Evolutionary conservation across 148 eudicot genomes (phyloP), one percentile per base, ranked within the genome.

Genomic region (Limonium bicolor): DNA sequence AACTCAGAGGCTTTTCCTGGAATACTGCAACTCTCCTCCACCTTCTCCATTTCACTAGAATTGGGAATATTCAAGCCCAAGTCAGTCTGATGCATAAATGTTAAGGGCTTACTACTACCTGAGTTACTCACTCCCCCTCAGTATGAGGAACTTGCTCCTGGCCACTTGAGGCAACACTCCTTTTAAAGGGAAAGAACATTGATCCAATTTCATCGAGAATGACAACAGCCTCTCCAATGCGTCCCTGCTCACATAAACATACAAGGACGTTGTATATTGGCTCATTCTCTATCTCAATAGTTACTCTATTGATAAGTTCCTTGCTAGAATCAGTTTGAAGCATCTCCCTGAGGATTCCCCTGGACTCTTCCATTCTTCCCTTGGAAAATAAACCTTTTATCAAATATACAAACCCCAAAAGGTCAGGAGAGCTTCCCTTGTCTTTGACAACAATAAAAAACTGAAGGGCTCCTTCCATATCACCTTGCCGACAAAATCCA

Each of bases 301-400:
- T 62, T 21, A 86, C 74, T 61, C 42, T 62, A 20, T 66, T 60
- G 14, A 84, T 63, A 49, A 84, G 42, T 51, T 60, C 65, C 25
- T 71, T 25, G 42, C 69, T 55, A 19, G 87, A 68, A 48, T 47
- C 56, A 37, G 64, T 69, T 61, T 73, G 80, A 62, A 90, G 82
- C 97, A 90, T 90, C 61, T 74, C 82, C 53, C 76, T 73, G 16
- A 90, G 46, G 42, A 78, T 70, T 58, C 63, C 65, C 42, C 92
- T 69, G 38, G 87, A 68, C 69, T 90, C 97, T 71, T 80, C 95
- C 92, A 90, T 75, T 60, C 97, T 72, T 56, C 97, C 97, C 56
- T 84, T 90, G 1, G 82, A 55, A 73, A 60, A 84, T 35, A 84
- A 41, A 18, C 93, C 95, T 59, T 78, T 77, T 36, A 80, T 36